Base-by-base conservation (phyloP, 2,329 filamentous ascomycete genomes). In the Coccinonectria pachysandricola region DNA sequence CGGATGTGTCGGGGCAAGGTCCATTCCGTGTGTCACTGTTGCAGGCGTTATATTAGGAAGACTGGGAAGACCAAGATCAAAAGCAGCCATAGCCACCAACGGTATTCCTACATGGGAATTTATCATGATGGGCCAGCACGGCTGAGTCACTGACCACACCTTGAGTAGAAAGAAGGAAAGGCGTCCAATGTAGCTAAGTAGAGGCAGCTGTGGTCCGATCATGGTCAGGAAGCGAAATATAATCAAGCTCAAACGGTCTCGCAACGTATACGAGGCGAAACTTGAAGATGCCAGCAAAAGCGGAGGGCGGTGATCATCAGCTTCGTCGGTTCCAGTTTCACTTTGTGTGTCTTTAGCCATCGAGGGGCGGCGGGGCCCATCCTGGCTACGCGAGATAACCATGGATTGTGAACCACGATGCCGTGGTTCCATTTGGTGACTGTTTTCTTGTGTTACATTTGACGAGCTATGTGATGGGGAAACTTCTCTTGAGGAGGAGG, bases 51-150 rank as follows among this genome's bases (percentile, higher is more conserved):
- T 27, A 21, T 22, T 35, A 13, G 26, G 31, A 12, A 32, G 23
- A 21, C 21, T 42, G 4, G 62, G 53, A 17, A 65, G 39, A 12
- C 57, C 63, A n/a, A 76, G 49, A 30, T 87, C 83, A 8, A 85
- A 42, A 1, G 69, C 72, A 7, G 83, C 84, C 6, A 88, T 51
- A 4, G 68, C 54, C 4, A 92, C 56, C 2, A 93, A 58, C 3
- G 79, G 74, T 39, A 79, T 75, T 4, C 74, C 63, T 4, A 86
- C 55, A 50, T 69, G 69, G 6, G 72, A 60, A 22, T 68, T 76
- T n/a, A 72, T 64, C 21, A 75, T 73, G 31, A 76, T 75, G 0
- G 85, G 85, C 49, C 73, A 74, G 50, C 86, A 94, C 1, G 78
- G 70, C 23, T 68, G 64, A 3, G 69, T 64, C 7, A 91, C 54